A percentile compares a stretch with the other conserved stretches of the same genome.
Conservation (phyloP, 2,329 filamentous ascomycete genomes). For the Zymoseptoria pseudotritici region DNA sequence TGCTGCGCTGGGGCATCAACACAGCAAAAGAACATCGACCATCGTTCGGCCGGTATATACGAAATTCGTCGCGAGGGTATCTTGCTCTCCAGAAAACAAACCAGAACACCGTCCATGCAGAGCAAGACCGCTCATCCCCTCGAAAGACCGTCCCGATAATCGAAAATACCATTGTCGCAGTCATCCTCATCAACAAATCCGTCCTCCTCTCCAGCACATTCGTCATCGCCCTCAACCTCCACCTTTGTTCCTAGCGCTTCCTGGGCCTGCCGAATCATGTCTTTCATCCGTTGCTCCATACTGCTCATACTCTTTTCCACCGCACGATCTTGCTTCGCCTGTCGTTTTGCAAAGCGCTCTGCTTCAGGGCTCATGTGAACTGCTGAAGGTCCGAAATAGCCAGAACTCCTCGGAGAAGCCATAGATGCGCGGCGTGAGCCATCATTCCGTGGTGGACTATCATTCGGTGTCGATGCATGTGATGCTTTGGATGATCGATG, state of each 20-base stretch:
- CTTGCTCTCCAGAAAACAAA: not conserved
- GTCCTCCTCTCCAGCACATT: not conserved
- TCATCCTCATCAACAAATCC: not conserved
- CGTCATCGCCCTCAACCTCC: slow-evolving; percentile 31
- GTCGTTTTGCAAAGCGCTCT: slow-evolving; percentile 63
- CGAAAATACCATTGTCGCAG: not conserved
- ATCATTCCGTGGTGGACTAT: slow-evolving; percentile 1
- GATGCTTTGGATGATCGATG: slow-evolving; percentile 27
- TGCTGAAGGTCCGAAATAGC: slow-evolving; percentile 1
- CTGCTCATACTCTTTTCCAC: slow-evolving; percentile 71
- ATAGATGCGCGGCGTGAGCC: slow-evolving; percentile 43
- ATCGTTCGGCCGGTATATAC: not conserved
- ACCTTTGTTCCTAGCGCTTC: slow-evolving; percentile 62
- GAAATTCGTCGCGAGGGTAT: not conserved
- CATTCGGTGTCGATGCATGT: slow-evolving; percentile 32
- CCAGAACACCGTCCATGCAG: not conserved
- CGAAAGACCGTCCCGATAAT: not conserved
- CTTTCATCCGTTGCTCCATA: slow-evolving; percentile 70
- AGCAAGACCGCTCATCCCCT: not conserved
- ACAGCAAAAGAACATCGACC: not conserved
- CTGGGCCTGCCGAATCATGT: slow-evolving; percentile 82
- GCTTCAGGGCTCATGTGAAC: slow-evolving; percentile 53
- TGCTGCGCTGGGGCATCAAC: not conserved
- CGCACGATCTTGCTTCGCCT: slow-evolving; percentile 65
- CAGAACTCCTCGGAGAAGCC: slow-evolving; percentile 39